These are phyloP conservation scores for Spathaspora arborariae DNA, from an alignment of 805 yeast species.

Conservation along the genomic window DNA sequence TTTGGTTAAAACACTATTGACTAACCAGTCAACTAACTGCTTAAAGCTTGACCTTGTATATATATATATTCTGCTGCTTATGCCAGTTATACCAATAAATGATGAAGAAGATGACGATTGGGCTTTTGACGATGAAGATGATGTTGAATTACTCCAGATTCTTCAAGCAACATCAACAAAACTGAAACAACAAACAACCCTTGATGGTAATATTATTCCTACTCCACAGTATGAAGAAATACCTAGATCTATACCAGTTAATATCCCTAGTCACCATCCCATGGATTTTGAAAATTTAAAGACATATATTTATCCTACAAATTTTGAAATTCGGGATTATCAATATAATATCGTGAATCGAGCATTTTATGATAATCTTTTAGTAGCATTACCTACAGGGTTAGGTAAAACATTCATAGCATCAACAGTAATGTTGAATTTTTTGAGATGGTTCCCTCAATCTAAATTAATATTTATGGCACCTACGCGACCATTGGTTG, in stretches of 20 bases:
- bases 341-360: slow-evolving; percentile 76
- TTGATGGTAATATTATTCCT: background rate
- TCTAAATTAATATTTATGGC: slow-evolving; percentile 92
- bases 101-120: slow-evolving; percentile 11
- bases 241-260: slow-evolving; percentile 2
- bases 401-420: slow-evolving; percentile 97
- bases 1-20: background rate
- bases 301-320: slow-evolving; percentile 78
- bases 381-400: slow-evolving; percentile 96
- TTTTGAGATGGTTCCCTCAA: slow-evolving; percentile 74
- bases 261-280: slow-evolving; percentile 22
- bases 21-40: background rate
- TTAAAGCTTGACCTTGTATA: background rate
- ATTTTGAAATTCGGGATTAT: slow-evolving; percentile 80
- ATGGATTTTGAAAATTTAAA: slow-evolving; percentile 18
- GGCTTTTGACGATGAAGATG: slow-evolving; percentile 13
- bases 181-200: background rate
- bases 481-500: slow-evolving; percentile 93
- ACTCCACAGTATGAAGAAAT: slow-evolving; percentile 5
- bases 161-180: background rate
- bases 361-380: slow-evolving; percentile 66
- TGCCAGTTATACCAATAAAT: slow-evolving; percentile 3
- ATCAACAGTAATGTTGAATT: slow-evolving; percentile 88
- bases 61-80: background rate
- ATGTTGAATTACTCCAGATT: slow-evolving; percentile 8